Evolutionary conservation across 2,329 filamentous ascomycete species (phyloP).

Genomic region (Cladophialophora exuberans): DNA sequence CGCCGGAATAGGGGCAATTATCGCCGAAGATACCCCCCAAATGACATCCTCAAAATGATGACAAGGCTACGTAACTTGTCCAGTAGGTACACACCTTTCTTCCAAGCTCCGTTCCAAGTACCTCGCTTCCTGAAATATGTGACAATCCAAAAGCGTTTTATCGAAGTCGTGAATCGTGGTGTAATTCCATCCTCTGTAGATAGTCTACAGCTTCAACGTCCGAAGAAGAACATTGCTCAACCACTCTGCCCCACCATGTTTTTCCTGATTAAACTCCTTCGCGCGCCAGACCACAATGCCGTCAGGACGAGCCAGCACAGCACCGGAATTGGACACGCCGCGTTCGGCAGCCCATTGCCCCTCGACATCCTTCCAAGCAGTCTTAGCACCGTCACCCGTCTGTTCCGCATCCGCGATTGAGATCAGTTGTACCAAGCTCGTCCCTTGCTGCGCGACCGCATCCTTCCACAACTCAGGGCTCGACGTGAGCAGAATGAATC

Average conservation of each 20-base stretch:
- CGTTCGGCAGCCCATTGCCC: constrained; percentile 27
- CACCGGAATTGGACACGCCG: constrained; percentile 30
- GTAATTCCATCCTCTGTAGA: no score
- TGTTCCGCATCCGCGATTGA: constrained; percentile 3
- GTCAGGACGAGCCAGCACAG: constrained; percentile 39
- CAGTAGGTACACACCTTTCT: no score
- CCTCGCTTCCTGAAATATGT: no score
- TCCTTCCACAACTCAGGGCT: constrained; percentile 6
- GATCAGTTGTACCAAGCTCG: constrained; percentile 3
- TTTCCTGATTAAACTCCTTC: constrained; percentile 7
- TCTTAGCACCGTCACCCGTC: background rate
- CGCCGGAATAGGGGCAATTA: no score
- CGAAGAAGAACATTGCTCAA: constrained; percentile 5
- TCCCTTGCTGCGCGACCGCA: background rate
- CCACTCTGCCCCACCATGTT: background rate
- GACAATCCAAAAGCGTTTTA: no score
- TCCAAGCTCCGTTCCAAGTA: no score
- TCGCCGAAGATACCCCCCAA: no score
- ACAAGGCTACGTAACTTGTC: no score
- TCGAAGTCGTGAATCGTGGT: no score
- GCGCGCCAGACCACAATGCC: constrained; percentile 37
- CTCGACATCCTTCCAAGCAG: constrained; percentile 27
- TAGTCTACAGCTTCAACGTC: constrained; percentile 1
- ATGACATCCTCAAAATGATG: no score
- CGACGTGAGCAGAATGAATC: constrained; percentile 30